A percentile compares a stretch with the other conserved stretches of the same genome.
Evolutionary conservation across 352 stramenopile genomes (phyloP).

Genomic region (Pythium dissimile): DNA sequence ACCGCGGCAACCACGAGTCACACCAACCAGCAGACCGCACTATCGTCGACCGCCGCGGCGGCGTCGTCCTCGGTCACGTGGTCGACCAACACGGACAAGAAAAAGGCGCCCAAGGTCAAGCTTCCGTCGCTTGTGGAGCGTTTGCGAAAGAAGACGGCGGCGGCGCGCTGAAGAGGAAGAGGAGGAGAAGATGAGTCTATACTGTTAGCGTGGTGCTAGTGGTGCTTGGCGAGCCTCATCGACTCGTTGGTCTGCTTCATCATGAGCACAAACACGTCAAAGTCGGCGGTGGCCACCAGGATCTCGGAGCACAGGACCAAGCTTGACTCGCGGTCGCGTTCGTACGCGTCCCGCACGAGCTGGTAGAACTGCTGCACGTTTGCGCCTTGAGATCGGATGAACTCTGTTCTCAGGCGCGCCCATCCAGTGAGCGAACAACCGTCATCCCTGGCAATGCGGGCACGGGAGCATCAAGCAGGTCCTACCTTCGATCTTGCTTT

Average conservation of each 20-base stretch:
- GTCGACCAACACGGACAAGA: conserved; percentile 32
- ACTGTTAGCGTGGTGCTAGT: not conserved
- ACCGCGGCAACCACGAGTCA: not conserved
- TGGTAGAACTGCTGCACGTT: conserved; percentile 70
- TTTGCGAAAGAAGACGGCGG: conserved; percentile 60
- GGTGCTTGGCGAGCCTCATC: conserved; percentile 44
- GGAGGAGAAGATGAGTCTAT: not conserved
- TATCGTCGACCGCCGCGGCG: not conserved
- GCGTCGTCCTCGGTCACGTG: conserved; percentile 14
- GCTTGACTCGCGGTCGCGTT: conserved; percentile 52
- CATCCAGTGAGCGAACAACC: not conserved
- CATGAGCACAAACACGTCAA: conserved; percentile 81
- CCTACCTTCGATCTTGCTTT: conserved; percentile 78
- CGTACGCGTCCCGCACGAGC: conserved; percentile 49
- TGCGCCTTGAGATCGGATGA: conserved; percentile 51
- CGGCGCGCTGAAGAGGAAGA: conserved; percentile 27
- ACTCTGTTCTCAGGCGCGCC: no score
- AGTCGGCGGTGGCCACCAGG: conserved; percentile 71
- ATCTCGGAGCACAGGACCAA: conserved; percentile 73
- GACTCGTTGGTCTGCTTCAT: conserved; percentile 82
- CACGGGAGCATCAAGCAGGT: no score
- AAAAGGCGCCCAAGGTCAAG: conserved; percentile 58
- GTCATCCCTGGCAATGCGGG: not conserved
- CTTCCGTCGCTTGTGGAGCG: conserved; percentile 71
- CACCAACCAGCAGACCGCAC: not conserved